A percentile compares a stretch with the other conserved stretches of the same genome.
phyloP scores from a whole-genome alignment of 208 protist species.

The Phytomonas serpens region DNA sequence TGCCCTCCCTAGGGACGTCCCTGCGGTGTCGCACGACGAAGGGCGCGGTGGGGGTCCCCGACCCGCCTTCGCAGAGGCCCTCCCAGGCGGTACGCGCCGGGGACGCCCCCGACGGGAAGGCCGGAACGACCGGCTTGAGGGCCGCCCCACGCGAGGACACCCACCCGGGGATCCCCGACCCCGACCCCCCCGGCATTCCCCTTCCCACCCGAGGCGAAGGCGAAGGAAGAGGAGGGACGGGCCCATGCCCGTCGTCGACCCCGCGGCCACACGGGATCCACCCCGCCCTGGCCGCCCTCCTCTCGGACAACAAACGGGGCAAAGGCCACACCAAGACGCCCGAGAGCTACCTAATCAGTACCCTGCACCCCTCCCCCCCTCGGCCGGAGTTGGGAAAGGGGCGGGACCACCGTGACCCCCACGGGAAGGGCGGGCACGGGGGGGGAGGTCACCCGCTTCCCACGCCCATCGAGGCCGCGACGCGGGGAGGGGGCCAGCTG shows the following conservation, averaged over 20 bases:
- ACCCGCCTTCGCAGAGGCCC: neutral
- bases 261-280: neutral
- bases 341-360: neutral
- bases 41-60: neutral
- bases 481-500: neutral
- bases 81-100: neutral
- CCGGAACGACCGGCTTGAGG: neutral
- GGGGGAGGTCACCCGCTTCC: neutral
- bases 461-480: neutral
- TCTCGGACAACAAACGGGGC: conserved; percentile 11
- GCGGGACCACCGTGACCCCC: neutral
- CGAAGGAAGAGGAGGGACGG: conserved; percentile 3
- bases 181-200: neutral
- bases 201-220: no score
- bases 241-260: neutral
- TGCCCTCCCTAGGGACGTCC: neutral
- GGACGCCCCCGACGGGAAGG: neutral
- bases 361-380: neutral
- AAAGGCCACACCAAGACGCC: conserved; percentile 10
- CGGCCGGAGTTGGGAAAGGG: neutral
- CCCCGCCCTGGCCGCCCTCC: neutral
- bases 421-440: neutral
- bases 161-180: no score
- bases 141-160: no score
- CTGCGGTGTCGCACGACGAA: neutral